These are phyloP conservation scores for Arabis alpina DNA, from an alignment of 345 rosid genomes.

Conservation along the genomic window DNA sequence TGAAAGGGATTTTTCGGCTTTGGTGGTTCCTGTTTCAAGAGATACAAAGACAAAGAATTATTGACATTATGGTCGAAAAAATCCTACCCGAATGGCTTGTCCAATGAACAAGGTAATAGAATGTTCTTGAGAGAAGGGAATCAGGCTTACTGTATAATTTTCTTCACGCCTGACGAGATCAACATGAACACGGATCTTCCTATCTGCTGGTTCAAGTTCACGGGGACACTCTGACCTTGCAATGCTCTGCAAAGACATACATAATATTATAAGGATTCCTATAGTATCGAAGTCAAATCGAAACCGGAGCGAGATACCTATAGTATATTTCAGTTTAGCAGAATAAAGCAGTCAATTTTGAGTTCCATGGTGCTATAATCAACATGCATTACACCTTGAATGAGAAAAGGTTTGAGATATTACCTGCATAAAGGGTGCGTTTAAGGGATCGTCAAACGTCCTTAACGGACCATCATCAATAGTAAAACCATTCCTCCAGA, in stretches of 20 bases:
- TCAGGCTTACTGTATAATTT: slow-evolving; percentile 53
- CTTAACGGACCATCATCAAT: slow-evolving; percentile 84
- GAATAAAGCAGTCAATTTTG: background rate
- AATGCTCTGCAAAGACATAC: slow-evolving; percentile 66
- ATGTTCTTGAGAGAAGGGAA: background rate
- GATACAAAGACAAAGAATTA: slow-evolving; percentile 7
- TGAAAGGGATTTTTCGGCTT: slow-evolving; percentile 54
- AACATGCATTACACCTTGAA: too few relatives aligned
- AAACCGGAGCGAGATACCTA: too few relatives aligned
- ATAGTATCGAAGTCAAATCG: background rate
- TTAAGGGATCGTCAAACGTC: slow-evolving; percentile 77
- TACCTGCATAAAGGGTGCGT: slow-evolving; percentile 87
- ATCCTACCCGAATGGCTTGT: background rate
- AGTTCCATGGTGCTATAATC: slow-evolving; percentile 2
- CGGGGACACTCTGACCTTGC: slow-evolving; percentile 71
- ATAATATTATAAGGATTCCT: background rate
- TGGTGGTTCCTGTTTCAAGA: slow-evolving; percentile 67
- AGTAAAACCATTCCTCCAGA: slow-evolving; percentile 95
- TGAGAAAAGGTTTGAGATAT: background rate
- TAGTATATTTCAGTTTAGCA: background rate
- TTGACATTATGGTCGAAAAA: background rate
- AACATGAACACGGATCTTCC: slow-evolving; percentile 68
- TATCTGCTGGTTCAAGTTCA: slow-evolving; percentile 76
- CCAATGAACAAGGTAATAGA: background rate
- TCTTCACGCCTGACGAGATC: slow-evolving; percentile 77